phyloP scores from a whole-genome alignment of 108 stramenopile species.

The Skeletonema potamos region DNA sequence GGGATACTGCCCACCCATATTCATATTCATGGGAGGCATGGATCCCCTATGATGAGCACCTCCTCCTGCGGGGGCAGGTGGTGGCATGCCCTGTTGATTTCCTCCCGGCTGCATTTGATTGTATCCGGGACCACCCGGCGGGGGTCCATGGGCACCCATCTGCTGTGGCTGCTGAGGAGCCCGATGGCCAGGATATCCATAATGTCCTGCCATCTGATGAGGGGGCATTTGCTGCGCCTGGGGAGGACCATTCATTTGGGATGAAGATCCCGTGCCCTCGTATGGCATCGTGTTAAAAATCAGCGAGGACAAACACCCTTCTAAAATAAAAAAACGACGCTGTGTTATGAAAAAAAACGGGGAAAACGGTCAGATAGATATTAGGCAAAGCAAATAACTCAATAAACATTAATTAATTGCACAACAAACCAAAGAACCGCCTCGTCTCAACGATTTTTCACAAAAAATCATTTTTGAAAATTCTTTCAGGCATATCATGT shows the following conservation, averaged over 20 bases:
- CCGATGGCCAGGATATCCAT: conserved; percentile 12
- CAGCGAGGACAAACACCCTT: neutral
- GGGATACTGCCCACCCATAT: conserved; percentile 20
- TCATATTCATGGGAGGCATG: conserved; percentile 35
- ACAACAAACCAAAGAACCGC: neutral
- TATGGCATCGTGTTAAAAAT: neutral
- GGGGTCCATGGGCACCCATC: conserved; percentile 27
- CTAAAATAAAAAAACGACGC: neutral
- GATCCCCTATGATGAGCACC: conserved; percentile 11
- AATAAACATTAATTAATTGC: neutral
- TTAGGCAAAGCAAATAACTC: neutral
- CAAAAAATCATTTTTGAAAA: neutral
- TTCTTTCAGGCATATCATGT: neutral
- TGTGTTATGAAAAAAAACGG: neutral
- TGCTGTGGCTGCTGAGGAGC: conserved; percentile 42
- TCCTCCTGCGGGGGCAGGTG: conserved; percentile 33
- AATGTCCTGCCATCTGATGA: neutral
- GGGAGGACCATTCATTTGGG: conserved; percentile 4
- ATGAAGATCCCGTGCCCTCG: neutral
- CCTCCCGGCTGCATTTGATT: conserved; percentile 37
- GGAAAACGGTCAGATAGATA: neutral
- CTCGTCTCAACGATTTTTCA: neutral
- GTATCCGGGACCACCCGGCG: conserved; percentile 5
- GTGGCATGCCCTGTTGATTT: conserved; percentile 45
- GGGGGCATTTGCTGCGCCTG: conserved; percentile 3